Percentiles rank a stretch among this genome's conserved stretches.
Conservation (phyloP, 1,139 yeast species). For the Trichomonascaceae sp. region DNA sequence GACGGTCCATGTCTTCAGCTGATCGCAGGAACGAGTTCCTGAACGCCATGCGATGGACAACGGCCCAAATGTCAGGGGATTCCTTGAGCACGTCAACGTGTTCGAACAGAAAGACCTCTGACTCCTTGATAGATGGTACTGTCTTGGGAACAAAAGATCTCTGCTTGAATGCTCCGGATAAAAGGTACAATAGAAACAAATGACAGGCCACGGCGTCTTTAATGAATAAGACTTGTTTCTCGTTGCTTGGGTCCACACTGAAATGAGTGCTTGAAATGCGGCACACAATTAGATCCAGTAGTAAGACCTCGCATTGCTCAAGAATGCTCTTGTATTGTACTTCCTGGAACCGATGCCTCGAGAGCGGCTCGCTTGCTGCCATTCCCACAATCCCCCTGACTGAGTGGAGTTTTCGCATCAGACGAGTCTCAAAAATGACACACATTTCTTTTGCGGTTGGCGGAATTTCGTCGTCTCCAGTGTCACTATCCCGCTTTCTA, state of each 20-base stretch:
- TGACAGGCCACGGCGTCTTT: slow-evolving; percentile 37
- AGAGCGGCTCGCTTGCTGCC: slow-evolving; percentile 29
- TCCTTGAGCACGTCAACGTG: slow-evolving; percentile 23
- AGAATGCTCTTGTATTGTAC: slow-evolving; percentile 21
- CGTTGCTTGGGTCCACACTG: slow-evolving; percentile 29
- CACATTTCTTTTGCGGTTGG: background rate
- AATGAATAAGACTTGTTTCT: slow-evolving; percentile 30
- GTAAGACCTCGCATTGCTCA: slow-evolving; percentile 27
- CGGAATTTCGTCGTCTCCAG: background rate
- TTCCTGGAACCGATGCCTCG: slow-evolving; percentile 17
- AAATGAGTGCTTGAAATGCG: slow-evolving; percentile 36
- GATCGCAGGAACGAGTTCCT: slow-evolving; percentile 36
- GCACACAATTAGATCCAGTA: slow-evolving; percentile 35
- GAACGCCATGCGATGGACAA: slow-evolving; percentile 37
- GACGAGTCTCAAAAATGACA: slow-evolving; percentile 33
- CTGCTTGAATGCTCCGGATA: slow-evolving; percentile 32
- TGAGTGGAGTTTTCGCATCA: slow-evolving; percentile 31
- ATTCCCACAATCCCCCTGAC: slow-evolving; percentile 27
- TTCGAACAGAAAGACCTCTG: slow-evolving; percentile 33
- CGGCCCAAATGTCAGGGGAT: slow-evolving; percentile 26
- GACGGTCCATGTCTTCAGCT: slow-evolving; percentile 30
- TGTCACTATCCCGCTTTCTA: background rate
- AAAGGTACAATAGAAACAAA: slow-evolving; percentile 29
- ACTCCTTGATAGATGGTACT: slow-evolving; percentile 32
- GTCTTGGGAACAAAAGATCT: slow-evolving; percentile 30